phyloP scores from a whole-genome alignment of 495 filamentous ascomycete genomes.

The Evansstolkia leycettana region DNA sequence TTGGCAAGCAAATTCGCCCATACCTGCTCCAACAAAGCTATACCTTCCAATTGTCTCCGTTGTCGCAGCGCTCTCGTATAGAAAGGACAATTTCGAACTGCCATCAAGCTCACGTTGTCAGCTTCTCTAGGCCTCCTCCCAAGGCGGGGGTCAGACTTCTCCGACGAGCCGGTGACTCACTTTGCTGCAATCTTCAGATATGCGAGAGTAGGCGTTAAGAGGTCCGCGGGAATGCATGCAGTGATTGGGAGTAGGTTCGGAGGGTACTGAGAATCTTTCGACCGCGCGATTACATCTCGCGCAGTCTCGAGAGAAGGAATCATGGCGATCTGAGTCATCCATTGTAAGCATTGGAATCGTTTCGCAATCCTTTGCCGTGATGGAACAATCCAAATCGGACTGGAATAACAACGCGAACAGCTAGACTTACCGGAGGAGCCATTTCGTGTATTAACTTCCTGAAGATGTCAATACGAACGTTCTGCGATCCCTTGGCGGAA shows the following conservation, averaged over 20 bases:
- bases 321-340: constrained; percentile 25
- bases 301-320: constrained; percentile 32
- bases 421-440: constrained; percentile 28
- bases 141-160: not conserved
- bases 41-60: constrained; percentile 85
- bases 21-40: constrained; percentile 86
- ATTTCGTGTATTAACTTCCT: constrained; percentile 9
- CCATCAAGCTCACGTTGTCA: constrained; percentile 4
- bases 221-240: constrained; percentile 77
- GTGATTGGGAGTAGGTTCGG: constrained; percentile 82
- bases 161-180: constrained; percentile 31
- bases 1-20: constrained; percentile 5
- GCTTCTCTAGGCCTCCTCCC: constrained; percentile 1
- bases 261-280: constrained; percentile 36
- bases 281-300: constrained; percentile 38
- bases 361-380: too few relatives aligned
- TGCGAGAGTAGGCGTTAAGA: constrained; percentile 80
- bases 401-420: too few relatives aligned
- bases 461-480: too few relatives aligned
- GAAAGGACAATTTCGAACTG: constrained; percentile 48
- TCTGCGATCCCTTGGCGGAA: too few relatives aligned
- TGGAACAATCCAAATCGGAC: too few relatives aligned
- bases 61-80: constrained; percentile 89
- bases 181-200: constrained; percentile 78
- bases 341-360: too few relatives aligned